Conservation (phyloP, 2,329 filamentous ascomycete genomes). For the Penicillium sp. region DNA sequence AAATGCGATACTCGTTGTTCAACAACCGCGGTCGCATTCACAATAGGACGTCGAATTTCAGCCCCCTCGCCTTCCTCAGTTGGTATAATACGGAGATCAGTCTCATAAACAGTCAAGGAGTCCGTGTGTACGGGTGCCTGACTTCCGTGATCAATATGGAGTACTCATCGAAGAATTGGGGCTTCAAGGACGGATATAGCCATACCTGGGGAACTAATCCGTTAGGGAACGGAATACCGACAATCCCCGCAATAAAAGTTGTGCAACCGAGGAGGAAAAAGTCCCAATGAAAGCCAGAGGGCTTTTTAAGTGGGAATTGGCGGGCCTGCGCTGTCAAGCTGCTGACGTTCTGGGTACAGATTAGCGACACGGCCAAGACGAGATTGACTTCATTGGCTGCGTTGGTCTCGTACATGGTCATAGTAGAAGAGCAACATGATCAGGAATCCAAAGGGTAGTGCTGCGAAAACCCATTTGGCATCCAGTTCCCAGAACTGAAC, state of each 20-base stretch:
- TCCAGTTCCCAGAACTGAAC: constrained; percentile 74
- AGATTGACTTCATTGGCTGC: too few relatives aligned
- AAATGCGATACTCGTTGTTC: constrained; percentile 77
- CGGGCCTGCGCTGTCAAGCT: constrained; percentile 73
- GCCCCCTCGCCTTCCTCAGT: constrained; percentile 52
- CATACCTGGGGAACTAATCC: too few relatives aligned
- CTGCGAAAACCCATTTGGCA: constrained; percentile 70
- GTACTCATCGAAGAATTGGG: too few relatives aligned
- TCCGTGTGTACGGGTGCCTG: constrained; percentile 60
- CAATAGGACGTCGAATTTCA: constrained; percentile 57
- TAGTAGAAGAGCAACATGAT: constrained; percentile 83
- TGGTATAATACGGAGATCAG: constrained; percentile 66
- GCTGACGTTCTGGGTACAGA: constrained; percentile 59
- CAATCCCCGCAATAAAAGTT: constrained; percentile 68
- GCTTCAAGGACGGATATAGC: too few relatives aligned
- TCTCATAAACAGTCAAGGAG: constrained; percentile 67
- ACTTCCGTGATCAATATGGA: too few relatives aligned
- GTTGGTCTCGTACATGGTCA: constrained; percentile 82
- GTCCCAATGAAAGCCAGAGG: constrained; percentile 80
- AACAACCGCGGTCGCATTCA: constrained; percentile 41
- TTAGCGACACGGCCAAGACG: constrained; percentile 42
- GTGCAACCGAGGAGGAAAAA: constrained; percentile 74
- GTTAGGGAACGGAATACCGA: constrained; percentile 66
- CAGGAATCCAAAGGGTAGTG: constrained; percentile 75
- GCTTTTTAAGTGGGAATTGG: constrained; percentile 74